Percentiles rank a stretch among this genome's conserved stretches.
phyloP scores from a whole-genome alignment of 768 basidiomycete genomes.

The Tulasnella sp. region DNA sequence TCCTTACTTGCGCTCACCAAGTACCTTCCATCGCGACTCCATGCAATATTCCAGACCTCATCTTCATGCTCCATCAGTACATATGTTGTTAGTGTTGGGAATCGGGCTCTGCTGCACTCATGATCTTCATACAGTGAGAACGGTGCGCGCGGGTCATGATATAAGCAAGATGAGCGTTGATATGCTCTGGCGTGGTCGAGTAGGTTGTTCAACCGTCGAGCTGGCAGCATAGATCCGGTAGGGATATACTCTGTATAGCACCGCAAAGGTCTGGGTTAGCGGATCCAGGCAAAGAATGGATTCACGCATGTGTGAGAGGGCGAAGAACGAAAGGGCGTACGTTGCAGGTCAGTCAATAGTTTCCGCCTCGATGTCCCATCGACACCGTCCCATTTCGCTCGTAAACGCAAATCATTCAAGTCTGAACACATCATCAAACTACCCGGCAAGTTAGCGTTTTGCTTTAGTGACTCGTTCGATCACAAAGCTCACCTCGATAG shows the following conservation, averaged over 20 bases:
- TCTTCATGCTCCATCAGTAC: slow-evolving; percentile 79
- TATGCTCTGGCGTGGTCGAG: slow-evolving; percentile 73
- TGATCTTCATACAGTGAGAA: slow-evolving; percentile 87
- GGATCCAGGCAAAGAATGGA: neutral
- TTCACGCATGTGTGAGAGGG: neutral
- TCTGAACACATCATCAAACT: slow-evolving; percentile 91
- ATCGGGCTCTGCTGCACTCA: slow-evolving; percentile 64
- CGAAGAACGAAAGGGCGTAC: slow-evolving; percentile 34
- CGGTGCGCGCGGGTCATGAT: slow-evolving; percentile 58
- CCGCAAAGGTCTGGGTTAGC: neutral
- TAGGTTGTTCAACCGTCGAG: slow-evolving; percentile 73
- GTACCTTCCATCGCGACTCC: slow-evolving; percentile 80
- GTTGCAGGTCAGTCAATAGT: slow-evolving; percentile 70
- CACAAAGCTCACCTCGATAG: slow-evolving; percentile 88
- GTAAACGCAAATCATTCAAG: slow-evolving; percentile 66
- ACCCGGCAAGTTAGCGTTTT: too few relatives aligned
- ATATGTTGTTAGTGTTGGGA: slow-evolving; percentile 78
- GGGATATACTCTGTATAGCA: slow-evolving; percentile 67
- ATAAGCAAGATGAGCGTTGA: slow-evolving; percentile 74
- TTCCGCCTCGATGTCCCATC: slow-evolving; percentile 63
- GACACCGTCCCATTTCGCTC: slow-evolving; percentile 86
- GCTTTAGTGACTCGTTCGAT: too few relatives aligned
- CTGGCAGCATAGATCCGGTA: slow-evolving; percentile 85
- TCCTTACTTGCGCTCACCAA: slow-evolving; percentile 87
- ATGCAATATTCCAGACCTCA: slow-evolving; percentile 93